A percentile compares a stretch with the other conserved stretches of the same genome.
Evolutionary conservation across 2,329 filamentous ascomycete species (phyloP).

Genomic region (Colletotrichum agaves): DNA sequence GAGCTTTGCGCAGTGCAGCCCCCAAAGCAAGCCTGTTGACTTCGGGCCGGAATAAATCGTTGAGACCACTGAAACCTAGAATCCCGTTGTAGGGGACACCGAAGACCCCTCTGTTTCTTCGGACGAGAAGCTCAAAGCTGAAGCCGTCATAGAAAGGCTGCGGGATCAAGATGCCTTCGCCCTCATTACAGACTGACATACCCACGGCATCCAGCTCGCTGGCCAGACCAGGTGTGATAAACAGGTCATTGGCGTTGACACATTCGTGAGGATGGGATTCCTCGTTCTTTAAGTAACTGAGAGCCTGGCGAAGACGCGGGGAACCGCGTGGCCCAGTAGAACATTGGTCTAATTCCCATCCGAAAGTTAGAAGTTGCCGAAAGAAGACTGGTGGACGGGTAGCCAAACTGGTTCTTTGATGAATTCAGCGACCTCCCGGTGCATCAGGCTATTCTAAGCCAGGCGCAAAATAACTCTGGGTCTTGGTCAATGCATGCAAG

Average conservation of each 20-base stretch:
- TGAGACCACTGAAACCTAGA: conserved; percentile 36
- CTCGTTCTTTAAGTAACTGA: conserved; percentile 41
- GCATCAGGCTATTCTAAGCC: conserved; percentile 42
- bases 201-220: conserved; percentile 42
- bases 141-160: conserved; percentile 46
- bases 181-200: conserved; percentile 44
- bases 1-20: conserved; percentile 30
- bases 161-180: conserved; percentile 44
- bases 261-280: conserved; percentile 36
- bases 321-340: conserved; percentile 43
- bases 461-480: conserved; percentile 39
- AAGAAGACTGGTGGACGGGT: too few species aligned
- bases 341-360: conserved; percentile 20
- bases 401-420: conserved; percentile 26
- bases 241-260: conserved; percentile 40
- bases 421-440: conserved; percentile 38
- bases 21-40: conserved; percentile 37
- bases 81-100: conserved; percentile 37
- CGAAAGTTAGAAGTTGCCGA: background rate
- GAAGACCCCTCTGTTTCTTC: conserved; percentile 37
- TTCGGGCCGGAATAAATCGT: conserved; percentile 39
- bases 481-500: background rate
- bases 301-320: conserved; percentile 40
- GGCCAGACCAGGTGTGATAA: conserved; percentile 43
- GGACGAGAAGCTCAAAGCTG: conserved; percentile 38